Percentiles rank a stretch among this genome's conserved stretches.
Conservation (phyloP, 805 yeast species). For the Pichia ethanolica region DNA sequence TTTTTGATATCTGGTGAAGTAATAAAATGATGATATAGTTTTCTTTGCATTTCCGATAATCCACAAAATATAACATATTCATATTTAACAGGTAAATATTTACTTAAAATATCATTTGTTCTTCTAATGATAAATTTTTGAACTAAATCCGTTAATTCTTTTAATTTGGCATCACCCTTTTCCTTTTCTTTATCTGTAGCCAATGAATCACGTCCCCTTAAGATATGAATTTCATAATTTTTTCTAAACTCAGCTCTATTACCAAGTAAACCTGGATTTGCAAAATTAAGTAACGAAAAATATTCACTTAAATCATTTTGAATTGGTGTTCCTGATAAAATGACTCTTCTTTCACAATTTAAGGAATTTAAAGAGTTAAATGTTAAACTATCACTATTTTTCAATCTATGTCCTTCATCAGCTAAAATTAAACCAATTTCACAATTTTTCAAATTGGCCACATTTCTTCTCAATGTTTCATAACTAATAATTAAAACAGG, state of each 20-base stretch:
- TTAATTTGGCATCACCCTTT: conserved; percentile 61
- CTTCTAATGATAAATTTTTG: conserved; percentile 88
- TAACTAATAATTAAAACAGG: conserved; percentile 93
- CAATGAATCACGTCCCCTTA: conserved; percentile 82
- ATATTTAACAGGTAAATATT: conserved; percentile 90
- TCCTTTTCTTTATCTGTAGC: conserved; percentile 74
- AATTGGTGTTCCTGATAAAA: conserved; percentile 92
- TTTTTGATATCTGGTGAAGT: conserved; percentile 71
- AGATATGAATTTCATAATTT: conserved; percentile 73
- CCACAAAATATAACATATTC: conserved; percentile 95
- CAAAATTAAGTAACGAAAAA: conserved; percentile 81
- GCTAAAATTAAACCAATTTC: conserved; percentile 84
- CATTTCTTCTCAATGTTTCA: conserved; percentile 85
- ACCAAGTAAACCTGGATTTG: conserved; percentile 91
- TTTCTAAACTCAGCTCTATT: conserved; percentile 75
- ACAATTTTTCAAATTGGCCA: conserved; percentile 61
- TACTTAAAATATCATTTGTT: conserved; percentile 89
- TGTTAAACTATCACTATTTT: conserved; percentile 87
- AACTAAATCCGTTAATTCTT: conserved; percentile 66
- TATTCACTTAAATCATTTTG: conserved; percentile 94
- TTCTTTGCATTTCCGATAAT: conserved; percentile 67
- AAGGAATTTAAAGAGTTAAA: conserved; percentile 81
- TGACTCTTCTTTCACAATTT: conserved; percentile 81
- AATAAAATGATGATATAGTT: conserved; percentile 65
- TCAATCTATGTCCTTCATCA: conserved; percentile 78